Evolutionary conservation across 192 early-diverging fungal genomes (phyloP).

Genomic region (Haplosporangium gracile): DNA sequence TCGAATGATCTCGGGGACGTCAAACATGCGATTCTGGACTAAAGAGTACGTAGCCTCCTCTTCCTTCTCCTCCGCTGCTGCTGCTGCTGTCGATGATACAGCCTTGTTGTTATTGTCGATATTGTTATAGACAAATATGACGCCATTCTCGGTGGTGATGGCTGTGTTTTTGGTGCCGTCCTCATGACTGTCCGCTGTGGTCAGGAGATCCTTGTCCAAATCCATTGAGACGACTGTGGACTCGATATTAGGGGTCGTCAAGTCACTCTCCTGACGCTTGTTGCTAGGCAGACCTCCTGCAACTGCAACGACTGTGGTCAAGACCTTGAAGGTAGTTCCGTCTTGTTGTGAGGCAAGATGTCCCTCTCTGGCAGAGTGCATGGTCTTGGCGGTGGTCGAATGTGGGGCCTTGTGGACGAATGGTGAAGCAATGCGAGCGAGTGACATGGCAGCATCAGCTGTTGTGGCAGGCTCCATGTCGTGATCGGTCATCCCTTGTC

Average conservation of each 20-base stretch:
- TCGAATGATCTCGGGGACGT: conserved; percentile 49
- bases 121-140: not conserved
- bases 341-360: not conserved
- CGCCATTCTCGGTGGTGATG: conserved; percentile 1
- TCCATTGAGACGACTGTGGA: conserved; percentile 17
- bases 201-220: conserved; percentile 6
- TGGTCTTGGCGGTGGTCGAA: not conserved
- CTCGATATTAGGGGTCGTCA: conserved; percentile 17
- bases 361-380: not conserved
- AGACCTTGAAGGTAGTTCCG: not conserved
- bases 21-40: conserved; percentile 42
- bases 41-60: not conserved
- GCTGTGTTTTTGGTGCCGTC: not conserved
- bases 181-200: not conserved
- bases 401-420: not conserved
- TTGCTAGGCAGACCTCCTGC: conserved; percentile 19
- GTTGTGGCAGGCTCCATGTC: not conserved
- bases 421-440: not conserved
- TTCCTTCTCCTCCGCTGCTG: not conserved
- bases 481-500: not conserved
- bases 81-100: no score
- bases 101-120: not conserved
- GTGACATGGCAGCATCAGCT: not conserved
- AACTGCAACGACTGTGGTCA: not conserved
- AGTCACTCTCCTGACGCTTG: conserved; percentile 22